Evolutionary conservation across 202 grass and related monocot species (phyloP).

Genomic region (Carex arenaria): DNA sequence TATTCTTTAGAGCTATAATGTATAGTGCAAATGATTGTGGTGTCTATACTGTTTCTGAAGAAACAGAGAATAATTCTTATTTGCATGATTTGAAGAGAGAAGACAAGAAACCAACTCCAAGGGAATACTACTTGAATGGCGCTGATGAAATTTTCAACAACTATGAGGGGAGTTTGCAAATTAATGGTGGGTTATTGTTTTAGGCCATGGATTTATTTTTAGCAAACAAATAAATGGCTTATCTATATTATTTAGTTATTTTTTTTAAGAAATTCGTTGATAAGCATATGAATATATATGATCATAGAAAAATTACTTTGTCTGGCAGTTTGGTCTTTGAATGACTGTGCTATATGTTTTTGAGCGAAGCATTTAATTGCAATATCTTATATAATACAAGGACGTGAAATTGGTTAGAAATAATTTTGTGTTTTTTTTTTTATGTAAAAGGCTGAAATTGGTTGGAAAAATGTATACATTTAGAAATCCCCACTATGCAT

Average conservation of each 20-base stretch:
- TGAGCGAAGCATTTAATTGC: background rate
- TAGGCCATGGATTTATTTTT: background rate
- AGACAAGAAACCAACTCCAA: background rate
- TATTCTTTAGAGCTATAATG: constrained; percentile 6
- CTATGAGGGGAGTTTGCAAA: background rate
- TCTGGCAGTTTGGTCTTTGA: background rate
- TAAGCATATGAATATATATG: background rate
- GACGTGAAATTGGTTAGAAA: background rate
- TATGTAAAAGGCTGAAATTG: background rate
- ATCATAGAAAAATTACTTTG: background rate
- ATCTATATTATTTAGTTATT: background rate
- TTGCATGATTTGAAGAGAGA: constrained; percentile 7
- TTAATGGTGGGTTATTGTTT: background rate
- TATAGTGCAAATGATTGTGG: background rate
- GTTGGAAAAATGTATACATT: background rate
- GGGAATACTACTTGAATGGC: background rate
- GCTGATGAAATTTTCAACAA: background rate
- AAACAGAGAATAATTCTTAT: background rate
- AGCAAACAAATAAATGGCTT: background rate
- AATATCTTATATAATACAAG: background rate
- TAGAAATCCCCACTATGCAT: background rate
- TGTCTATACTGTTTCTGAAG: background rate
- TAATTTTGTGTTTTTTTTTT: background rate
- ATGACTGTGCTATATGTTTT: background rate
- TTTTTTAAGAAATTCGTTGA: background rate